phyloP scores from a whole-genome alignment of 805 yeast genomes.

The Hermanozyma aechmeae region DNA sequence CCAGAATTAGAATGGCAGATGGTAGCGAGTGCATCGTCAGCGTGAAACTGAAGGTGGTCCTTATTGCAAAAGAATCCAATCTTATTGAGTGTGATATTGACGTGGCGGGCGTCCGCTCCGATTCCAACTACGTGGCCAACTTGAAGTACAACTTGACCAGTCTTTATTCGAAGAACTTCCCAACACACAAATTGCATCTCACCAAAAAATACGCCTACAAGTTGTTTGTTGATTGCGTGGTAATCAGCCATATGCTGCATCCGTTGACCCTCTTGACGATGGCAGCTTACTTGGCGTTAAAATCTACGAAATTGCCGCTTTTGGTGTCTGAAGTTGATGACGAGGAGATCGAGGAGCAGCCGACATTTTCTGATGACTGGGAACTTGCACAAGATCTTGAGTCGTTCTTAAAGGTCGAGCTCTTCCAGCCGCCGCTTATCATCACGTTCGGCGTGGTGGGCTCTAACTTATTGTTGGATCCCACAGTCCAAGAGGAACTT shows the following conservation, averaged over 20 bases:
- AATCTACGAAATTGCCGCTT: slow-evolving; percentile 67
- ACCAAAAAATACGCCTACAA: slow-evolving; percentile 72
- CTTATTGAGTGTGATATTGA: slow-evolving; percentile 73
- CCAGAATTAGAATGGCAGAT: slow-evolving; percentile 76
- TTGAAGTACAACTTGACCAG: slow-evolving; percentile 54
- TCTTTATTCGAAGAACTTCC: slow-evolving; percentile 43
- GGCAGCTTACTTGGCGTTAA: slow-evolving; percentile 73
- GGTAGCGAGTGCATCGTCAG: slow-evolving; percentile 94
- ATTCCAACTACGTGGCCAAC: slow-evolving; percentile 57
- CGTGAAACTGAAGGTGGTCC: slow-evolving; percentile 74
- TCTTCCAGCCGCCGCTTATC: slow-evolving; percentile 63
- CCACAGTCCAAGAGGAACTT: slow-evolving; percentile 80
- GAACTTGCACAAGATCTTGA: slow-evolving; percentile 43
- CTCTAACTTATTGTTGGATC: slow-evolving; percentile 63
- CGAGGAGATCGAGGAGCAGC: slow-evolving; percentile 75
- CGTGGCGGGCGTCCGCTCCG: slow-evolving; percentile 73
- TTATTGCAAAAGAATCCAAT: slow-evolving; percentile 27
- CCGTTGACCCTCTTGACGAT: slow-evolving; percentile 77
- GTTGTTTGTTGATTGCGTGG: slow-evolving; percentile 70
- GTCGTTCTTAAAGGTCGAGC: slow-evolving; percentile 15
- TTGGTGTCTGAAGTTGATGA: slow-evolving; percentile 55
- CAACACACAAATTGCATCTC: slow-evolving; percentile 43
- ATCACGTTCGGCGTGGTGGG: slow-evolving; percentile 75
- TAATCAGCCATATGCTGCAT: slow-evolving; percentile 67
- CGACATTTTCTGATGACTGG: slow-evolving; percentile 89